phyloP scores from a whole-genome alignment of 148 eudicot genomes.

The Drosera capensis region DNA sequence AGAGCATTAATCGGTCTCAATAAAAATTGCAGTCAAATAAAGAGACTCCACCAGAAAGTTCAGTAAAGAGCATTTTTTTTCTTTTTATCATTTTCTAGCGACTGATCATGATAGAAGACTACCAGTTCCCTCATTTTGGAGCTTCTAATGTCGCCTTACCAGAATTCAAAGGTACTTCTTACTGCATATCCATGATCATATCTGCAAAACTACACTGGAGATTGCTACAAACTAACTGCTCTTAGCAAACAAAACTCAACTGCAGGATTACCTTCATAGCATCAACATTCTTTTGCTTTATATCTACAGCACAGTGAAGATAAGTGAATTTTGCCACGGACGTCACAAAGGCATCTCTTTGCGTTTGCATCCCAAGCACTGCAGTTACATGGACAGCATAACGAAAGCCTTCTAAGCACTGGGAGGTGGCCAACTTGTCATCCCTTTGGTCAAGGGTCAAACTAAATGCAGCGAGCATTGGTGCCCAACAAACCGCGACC shows the following conservation, averaged over 20 bases:
- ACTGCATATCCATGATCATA: no score
- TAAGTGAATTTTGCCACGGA: conserved; percentile 90
- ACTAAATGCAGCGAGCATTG: conserved; percentile 98
- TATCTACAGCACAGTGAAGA: conserved; percentile 91
- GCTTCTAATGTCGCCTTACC: no score
- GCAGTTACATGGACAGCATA: conserved; percentile 94
- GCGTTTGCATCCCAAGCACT: conserved; percentile 93
- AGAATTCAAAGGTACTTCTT: no score
- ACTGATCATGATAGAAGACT: no score
- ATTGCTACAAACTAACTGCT: background rate
- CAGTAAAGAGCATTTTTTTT: no score
- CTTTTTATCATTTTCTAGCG: no score
- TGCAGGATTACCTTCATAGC: conserved; percentile 66
- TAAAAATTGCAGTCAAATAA: no score
- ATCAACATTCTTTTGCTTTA: conserved; percentile 95
- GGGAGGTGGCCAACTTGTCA: conserved; percentile 71
- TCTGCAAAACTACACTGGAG: no score
- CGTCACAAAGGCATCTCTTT: conserved; percentile 96
- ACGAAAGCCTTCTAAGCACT: conserved; percentile 85
- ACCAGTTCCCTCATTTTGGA: no score
- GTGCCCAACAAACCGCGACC: conserved; percentile 99
- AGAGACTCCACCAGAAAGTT: no score
- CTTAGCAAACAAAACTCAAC: background rate
- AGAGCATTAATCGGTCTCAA: no score
- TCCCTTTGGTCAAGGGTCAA: conserved; percentile 95